Evolutionary conservation across 176 grass and related monocot genomes (phyloP).

Genomic region (maize (Zea mays)): DNA sequence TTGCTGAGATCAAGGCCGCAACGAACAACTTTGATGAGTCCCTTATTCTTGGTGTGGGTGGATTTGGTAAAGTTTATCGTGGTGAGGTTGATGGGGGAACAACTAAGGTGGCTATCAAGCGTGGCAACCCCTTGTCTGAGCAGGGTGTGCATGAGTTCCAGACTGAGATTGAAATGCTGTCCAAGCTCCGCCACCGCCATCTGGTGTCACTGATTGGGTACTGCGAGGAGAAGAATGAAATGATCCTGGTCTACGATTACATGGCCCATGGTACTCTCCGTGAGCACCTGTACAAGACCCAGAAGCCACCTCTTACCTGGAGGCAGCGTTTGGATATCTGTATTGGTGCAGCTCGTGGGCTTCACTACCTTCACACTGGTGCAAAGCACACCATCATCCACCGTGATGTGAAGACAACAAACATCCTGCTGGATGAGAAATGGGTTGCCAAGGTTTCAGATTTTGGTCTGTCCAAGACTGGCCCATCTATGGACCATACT

Average conservation of each 20-base stretch:
- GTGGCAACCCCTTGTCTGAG: slow-evolving; percentile 86
- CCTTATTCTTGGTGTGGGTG: slow-evolving; percentile 79
- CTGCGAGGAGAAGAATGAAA: slow-evolving; percentile 88
- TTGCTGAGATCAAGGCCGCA: slow-evolving; percentile 78
- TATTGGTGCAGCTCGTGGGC: slow-evolving; percentile 92
- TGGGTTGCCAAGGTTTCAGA: slow-evolving; percentile 98
- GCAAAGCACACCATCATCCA: slow-evolving; percentile 97
- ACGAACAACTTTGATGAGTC: slow-evolving; percentile 89
- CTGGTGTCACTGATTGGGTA: slow-evolving; percentile 89
- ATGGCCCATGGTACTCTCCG: slow-evolving; percentile 92
- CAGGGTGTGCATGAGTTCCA: slow-evolving; percentile 94
- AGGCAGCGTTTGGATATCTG: slow-evolving; percentile 87
- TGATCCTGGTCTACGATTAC: slow-evolving; percentile 91
- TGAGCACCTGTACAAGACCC: slow-evolving; percentile 92
- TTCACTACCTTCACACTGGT: slow-evolving; percentile 95
- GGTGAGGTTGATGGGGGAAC: slow-evolving; percentile 72
- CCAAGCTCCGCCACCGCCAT: slow-evolving; percentile 88
- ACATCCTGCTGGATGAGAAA: slow-evolving; percentile 93
- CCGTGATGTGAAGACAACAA: slow-evolving; percentile 95
- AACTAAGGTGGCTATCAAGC: slow-evolving; percentile 89
- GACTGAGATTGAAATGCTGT: slow-evolving; percentile 92
- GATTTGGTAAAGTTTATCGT: slow-evolving; percentile 86
- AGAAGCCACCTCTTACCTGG: slow-evolving; percentile 89
- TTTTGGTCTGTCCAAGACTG: slow-evolving; percentile 94
- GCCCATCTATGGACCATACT: slow-evolving; percentile 83